These are phyloP conservation scores for Globisporangium mamillatum DNA, from an alignment of 352 stramenopile genomes.

Conservation along the genomic window DNA sequence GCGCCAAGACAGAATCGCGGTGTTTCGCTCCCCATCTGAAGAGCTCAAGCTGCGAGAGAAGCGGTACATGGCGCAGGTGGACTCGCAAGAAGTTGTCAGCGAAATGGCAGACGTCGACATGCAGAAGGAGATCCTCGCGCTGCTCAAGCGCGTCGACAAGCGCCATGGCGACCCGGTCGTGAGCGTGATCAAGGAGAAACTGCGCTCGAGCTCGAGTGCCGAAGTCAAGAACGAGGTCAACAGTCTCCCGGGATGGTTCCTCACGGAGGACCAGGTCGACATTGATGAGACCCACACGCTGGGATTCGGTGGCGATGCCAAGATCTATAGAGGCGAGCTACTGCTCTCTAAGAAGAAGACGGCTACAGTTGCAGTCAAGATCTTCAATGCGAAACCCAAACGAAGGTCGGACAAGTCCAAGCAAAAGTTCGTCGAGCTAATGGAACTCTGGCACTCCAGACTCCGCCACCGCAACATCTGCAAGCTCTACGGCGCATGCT, in stretches of 20 bases:
- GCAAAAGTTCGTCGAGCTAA: not conserved
- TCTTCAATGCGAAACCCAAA: not conserved
- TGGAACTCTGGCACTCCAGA: not conserved
- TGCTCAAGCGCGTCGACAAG: not conserved
- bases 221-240: not conserved
- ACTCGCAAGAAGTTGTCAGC: constrained; percentile 9
- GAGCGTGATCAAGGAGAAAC: not conserved
- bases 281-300: not conserved
- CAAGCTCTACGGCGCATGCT: constrained; percentile 1
- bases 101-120: constrained; percentile 11
- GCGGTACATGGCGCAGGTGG: not conserved
- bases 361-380: not conserved
- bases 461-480: constrained; percentile 1
- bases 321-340: not conserved
- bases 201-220: not conserved
- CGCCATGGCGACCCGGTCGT: not conserved
- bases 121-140: constrained; percentile 16
- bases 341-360: not conserved
- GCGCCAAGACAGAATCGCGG: too few relatives aligned
- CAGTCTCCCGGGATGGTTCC: not conserved
- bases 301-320: not conserved
- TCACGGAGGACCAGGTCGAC: constrained; percentile 3
- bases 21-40: not conserved
- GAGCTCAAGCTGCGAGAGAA: constrained; percentile 3
- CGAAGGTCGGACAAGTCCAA: not conserved